Evolutionary conservation across 1,284 basidiomycete species (phyloP), one percentile per base, ranked within the genome.

Genomic region (Microbotryum saponariae): DNA sequence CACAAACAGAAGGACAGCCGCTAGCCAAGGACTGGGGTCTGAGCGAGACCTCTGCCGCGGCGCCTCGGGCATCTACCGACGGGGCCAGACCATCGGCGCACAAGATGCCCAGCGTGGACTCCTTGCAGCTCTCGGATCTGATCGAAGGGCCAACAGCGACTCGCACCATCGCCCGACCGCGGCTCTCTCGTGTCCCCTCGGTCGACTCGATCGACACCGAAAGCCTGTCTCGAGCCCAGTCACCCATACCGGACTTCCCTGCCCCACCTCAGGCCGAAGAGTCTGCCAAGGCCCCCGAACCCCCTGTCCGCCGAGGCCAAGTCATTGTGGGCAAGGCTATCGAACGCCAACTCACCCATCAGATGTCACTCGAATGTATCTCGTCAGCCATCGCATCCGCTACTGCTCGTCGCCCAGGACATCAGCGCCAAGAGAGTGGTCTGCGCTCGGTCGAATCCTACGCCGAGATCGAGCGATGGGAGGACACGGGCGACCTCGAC

Each of bases 341-440:
- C 21, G 56, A 64, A 23, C 62, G 69, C 0, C 67, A 68, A 53
- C 46, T 72, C 2, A 63, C 61, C 7, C 71, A 71, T 31, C 66
- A 69, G 42, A 71, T 70, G 64, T 71, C 70, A 9, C 62, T 72
- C 9, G 65, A 72, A 42, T 71, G 70, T 59, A 70, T 72, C 56
- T 62, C 66, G n/a, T 55, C 65, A 9, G 71, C 69, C 4, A 69
- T 72, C 48, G 71, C 71, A 2, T 68, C 65, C 18, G 71, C 71
- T 1, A 71, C 71, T 0, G 70, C 71, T n/a, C 67, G 70, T 3
- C 61, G 67, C 1, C 33, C 47, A 12, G 66, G 62, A 2, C 45
- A 65, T 16, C 42, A 49, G 10, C 63, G 61, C 6, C 50, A 51
- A 25, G 55, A 58, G 45, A 69, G 59, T 25, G 51, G 44, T 4